Evolutionary conservation across 352 stramenopile species (phyloP).

Genomic region (Globisporangium cylindrosporum): DNA sequence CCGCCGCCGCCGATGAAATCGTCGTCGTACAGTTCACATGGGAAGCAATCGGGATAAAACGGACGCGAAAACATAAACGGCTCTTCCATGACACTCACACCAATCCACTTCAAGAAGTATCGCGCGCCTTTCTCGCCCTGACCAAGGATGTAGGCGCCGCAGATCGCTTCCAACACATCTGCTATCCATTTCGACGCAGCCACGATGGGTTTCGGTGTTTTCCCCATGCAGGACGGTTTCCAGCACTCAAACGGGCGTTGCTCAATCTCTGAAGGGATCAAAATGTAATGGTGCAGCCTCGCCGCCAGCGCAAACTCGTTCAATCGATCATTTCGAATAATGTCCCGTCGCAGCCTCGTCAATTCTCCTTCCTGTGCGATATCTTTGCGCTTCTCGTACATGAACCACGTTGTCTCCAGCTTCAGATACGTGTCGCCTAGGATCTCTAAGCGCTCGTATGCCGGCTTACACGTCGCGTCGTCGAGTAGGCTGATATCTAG

Average conservation of each 20-base stretch:
- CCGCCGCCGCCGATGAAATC: slow-evolving; percentile 20
- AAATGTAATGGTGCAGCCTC: slow-evolving; percentile 72
- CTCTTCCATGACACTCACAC: slow-evolving; percentile 52
- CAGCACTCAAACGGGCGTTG: slow-evolving; percentile 81
- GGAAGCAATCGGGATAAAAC: slow-evolving; percentile 72
- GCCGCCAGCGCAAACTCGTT: slow-evolving; percentile 64
- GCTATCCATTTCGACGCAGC: slow-evolving; percentile 84
- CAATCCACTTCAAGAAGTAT: slow-evolving; percentile 77
- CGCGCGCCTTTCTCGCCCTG: slow-evolving; percentile 68
- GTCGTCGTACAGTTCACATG: slow-evolving; percentile 53
- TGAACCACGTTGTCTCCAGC: slow-evolving; percentile 83
- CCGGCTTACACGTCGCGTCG: slow-evolving; percentile 81
- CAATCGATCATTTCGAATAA: slow-evolving; percentile 84
- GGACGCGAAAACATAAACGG: slow-evolving; percentile 37
- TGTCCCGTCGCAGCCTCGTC: slow-evolving; percentile 73
- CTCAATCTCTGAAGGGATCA: slow-evolving; percentile 76
- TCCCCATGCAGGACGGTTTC: slow-evolving; percentile 87
- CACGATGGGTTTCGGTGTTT: slow-evolving; percentile 67
- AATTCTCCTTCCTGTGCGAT: slow-evolving; percentile 70
- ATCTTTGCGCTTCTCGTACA: slow-evolving; percentile 73
- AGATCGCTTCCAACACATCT: slow-evolving; percentile 81
- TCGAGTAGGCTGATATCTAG: slow-evolving; percentile 73
- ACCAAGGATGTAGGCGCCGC: slow-evolving; percentile 72
- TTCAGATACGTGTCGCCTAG: slow-evolving; percentile 85
- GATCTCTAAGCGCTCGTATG: slow-evolving; percentile 82